A percentile compares a stretch with the other conserved stretches of the same genome.
Evolutionary conservation across 345 rosid species (phyloP).

Genomic region (Rhizophora apiculata): DNA sequence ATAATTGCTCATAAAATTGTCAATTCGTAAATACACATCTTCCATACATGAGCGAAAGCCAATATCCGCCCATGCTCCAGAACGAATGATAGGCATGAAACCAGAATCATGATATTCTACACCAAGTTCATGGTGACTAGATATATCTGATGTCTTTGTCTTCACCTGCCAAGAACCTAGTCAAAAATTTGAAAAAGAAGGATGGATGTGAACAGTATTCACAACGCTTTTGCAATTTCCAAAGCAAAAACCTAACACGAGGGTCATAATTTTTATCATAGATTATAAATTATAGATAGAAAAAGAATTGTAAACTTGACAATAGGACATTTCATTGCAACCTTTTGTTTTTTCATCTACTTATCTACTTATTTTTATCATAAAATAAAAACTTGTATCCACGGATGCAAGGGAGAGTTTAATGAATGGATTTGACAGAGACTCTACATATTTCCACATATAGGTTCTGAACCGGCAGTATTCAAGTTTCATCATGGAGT

Average conservation of each 20-base stretch:
- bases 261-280: not conserved
- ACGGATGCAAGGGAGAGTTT: too few relatives aligned
- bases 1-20: slow-evolving; percentile 50
- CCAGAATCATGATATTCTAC: slow-evolving; percentile 35
- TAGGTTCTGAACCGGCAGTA: too few relatives aligned
- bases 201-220: not conserved
- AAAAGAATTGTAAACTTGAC: too few relatives aligned
- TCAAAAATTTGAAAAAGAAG: slow-evolving; percentile 16
- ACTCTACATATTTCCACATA: too few relatives aligned
- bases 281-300: too few relatives aligned
- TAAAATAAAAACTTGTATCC: too few relatives aligned
- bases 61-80: slow-evolving; percentile 80
- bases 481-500: too few relatives aligned
- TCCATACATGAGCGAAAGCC: slow-evolving; percentile 80
- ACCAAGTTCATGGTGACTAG: slow-evolving; percentile 36
- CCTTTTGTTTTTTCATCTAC: too few relatives aligned
- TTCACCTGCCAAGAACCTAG: slow-evolving; percentile 50
- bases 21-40: slow-evolving; percentile 66
- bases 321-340: too few relatives aligned
- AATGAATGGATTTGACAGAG: too few relatives aligned
- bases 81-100: slow-evolving; percentile 62
- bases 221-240: not conserved
- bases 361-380: too few relatives aligned
- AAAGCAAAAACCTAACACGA: not conserved
- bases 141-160: slow-evolving; percentile 41